phyloP scores from a whole-genome alignment of 2,329 filamentous ascomycete species.

The Huntiella moniliformis region DNA sequence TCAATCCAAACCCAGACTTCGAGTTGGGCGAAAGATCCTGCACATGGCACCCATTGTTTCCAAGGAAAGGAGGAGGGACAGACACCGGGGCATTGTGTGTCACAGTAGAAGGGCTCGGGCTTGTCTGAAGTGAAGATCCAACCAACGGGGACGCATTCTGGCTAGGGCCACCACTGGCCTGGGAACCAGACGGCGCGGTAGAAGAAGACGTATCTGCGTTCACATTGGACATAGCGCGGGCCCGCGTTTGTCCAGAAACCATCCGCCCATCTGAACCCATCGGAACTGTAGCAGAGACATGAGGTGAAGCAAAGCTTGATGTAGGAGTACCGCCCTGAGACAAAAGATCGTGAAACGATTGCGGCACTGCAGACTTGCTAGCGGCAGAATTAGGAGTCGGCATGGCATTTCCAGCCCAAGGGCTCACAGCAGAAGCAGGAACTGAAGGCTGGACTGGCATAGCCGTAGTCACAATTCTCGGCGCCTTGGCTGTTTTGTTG shows the following conservation, averaged over 20 bases:
- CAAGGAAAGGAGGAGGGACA: neutral
- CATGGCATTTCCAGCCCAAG: neutral
- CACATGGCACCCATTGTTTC: conserved; percentile 13
- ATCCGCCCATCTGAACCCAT: conserved; percentile 50
- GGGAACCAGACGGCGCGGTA: conserved; percentile 46
- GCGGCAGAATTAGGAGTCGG: neutral
- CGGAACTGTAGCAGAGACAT: conserved; percentile 61
- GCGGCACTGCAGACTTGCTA: conserved; percentile 1
- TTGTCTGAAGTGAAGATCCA: conserved; percentile 44
- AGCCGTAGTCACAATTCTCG: too few species aligned
- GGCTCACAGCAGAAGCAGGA: neutral
- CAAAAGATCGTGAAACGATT: conserved; percentile 26
- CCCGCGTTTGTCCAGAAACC: conserved; percentile 52
- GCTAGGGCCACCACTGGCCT: conserved; percentile 35
- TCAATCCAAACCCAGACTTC: too few species aligned
- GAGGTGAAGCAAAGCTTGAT: conserved; percentile 52
- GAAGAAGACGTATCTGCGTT: conserved; percentile 44
- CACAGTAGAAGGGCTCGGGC: conserved; percentile 39
- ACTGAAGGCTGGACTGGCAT: neutral
- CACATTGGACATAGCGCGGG: conserved; percentile 63
- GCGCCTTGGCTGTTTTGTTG: too few species aligned
- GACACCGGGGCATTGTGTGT: conserved; percentile 1
- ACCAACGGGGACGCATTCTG: conserved; percentile 41
- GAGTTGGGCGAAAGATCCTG: conserved; percentile 47
- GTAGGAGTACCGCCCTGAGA: conserved; percentile 41